Base-by-base conservation (phyloP, 768 basidiomycete species). In the Termitomyces sp. region DNA sequence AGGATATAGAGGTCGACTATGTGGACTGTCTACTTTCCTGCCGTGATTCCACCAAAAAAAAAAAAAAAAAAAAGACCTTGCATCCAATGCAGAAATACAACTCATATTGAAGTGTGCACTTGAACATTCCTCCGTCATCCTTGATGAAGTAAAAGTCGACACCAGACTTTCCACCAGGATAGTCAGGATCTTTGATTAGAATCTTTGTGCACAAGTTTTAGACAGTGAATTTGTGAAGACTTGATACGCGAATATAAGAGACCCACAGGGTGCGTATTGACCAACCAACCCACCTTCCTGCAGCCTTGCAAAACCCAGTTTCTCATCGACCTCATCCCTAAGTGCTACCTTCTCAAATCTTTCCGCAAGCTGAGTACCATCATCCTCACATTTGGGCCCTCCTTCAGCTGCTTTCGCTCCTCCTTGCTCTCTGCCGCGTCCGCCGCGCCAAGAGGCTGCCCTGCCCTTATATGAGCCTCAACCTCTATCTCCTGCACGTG, bases 101-200 rank as follows among this genome's bases (percentile, higher is more conserved):
- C 70, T 98, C 96, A 69, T 96, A 96, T 59, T 86, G 83, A 63
- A 90, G 81, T 6, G 96, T 98, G 66, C 86, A 88, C 74, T 98
- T 99, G 83, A 99, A 98, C 88, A 92, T 92, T 28, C 85, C 86
- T 6, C 97, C 97, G 62, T 98, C 95, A 69, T 98, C 96, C 76
- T 98, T 88, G 65, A 99, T 94, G 69, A 99, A 98, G 72, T 96
- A 98, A 67, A 87, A 96, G 67, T 99, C 95, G 13, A 99, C 96
- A 7, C 90, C 97, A 2, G 94, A 89, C 66, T 85, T 87, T 20
- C 96, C 97, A 11, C 84, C 84, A 6, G 92, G 85, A 80, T 88
- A 89, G 46, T 92, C 89, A 7, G 94, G 76, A 68, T 96, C 94
- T 73, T 93, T 92, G 16, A 97, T 75, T 9, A 96, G 75, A 1